A percentile compares a stretch with the other conserved stretches of the same genome.
Evolutionary conservation across 257 asterid genomes (phyloP).

Genomic region (Capsicum chinense): DNA sequence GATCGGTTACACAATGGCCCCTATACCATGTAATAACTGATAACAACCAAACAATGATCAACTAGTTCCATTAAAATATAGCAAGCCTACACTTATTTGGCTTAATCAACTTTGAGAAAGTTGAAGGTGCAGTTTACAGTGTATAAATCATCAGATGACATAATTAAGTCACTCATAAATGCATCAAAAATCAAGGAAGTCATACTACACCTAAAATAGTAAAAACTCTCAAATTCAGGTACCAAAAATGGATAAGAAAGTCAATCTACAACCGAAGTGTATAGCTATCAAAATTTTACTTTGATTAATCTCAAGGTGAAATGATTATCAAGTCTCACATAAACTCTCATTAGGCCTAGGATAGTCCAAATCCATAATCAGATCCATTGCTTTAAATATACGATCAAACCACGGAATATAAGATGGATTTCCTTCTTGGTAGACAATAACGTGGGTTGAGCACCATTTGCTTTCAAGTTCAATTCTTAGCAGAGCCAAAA

Average conservation of each 20-base stretch:
- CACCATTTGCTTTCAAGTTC: too few species aligned
- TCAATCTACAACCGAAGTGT: neutral
- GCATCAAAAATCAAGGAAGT: neutral
- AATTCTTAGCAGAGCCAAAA: too few species aligned
- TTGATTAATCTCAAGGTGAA: neutral
- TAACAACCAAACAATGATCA: neutral
- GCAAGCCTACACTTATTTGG: neutral
- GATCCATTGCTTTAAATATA: neutral
- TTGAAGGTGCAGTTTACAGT: neutral
- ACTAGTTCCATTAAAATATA: neutral
- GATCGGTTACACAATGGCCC: neutral
- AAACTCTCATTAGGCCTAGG: neutral
- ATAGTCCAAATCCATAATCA: neutral
- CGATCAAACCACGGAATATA: slow-evolving; percentile 5
- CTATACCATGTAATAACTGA: slow-evolving; percentile 17
- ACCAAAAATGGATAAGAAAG: neutral
- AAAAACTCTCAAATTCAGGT: slow-evolving; percentile 5
- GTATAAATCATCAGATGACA: neutral
- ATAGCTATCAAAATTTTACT: neutral
- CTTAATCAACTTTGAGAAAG: neutral
- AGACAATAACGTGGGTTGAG: too few species aligned
- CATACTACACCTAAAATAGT: neutral
- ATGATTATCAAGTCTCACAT: slow-evolving; percentile 17
- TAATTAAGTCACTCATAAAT: slow-evolving; percentile 5
- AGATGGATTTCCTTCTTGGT: neutral